Evolutionary conservation across 1,139 yeast species (phyloP), one percentile per base, ranked within the genome.

Genomic region (Pichia sp.): DNA sequence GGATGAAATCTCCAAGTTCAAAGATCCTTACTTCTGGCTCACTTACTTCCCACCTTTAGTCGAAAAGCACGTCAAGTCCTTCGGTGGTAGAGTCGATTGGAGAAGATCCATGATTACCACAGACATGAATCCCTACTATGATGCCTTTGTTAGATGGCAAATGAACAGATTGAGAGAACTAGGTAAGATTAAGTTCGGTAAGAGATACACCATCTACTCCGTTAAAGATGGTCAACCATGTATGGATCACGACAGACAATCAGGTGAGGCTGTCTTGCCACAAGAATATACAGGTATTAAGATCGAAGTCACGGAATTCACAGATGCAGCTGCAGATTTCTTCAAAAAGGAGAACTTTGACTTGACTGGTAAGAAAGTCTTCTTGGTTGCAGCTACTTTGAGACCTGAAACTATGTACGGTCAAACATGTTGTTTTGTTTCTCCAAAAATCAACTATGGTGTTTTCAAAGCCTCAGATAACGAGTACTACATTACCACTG

Each of bases 331-430:
- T 30, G 66, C 72, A 54, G 73, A 75, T 51, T 65, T 70, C 23
- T 75, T 92, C 47, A 75, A 75, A 49, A 75, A 76, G 52, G 73
- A 79, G 47, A 71, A 71, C 40, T 77, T 84, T 57, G 77, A 77
- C 55, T 55, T 69, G 26, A 64, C 71, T 30, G 77, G 72, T 57
- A 89, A 88, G 74, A 85, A 84, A 63, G 78, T 90, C 44, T 90
- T 72, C 74, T 78, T 93, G 60, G 90, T 95, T 54, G 99, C 99
- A 59, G 99, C 99, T 42, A 93, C 99, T 64, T 82, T 95, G 66
- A 87, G 99, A 76, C 97, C 99, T 42, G 99, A 93, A 76, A 93
- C 99, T 64, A 90, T 95, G 97, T 92, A 92, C 68, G 99, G 98
- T 61, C 99, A 95, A 77, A 87, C 97, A 3, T 89, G 97, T 78